Evolutionary conservation across 768 basidiomycete genomes (phyloP).

Genomic region (Tulasnella sp.): DNA sequence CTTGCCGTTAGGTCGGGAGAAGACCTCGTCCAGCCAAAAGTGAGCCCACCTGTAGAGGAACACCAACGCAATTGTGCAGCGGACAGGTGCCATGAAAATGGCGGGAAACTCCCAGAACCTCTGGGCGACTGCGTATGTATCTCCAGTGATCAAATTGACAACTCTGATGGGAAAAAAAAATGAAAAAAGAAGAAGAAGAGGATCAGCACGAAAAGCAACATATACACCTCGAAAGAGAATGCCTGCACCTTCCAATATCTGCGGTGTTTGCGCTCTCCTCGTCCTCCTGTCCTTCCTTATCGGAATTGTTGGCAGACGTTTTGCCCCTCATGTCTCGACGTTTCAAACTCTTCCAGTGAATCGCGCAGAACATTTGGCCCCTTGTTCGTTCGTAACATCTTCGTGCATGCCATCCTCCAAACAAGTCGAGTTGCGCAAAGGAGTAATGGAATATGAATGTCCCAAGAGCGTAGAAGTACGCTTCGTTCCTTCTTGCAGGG

Average conservation of each 20-base stretch:
- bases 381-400: slow-evolving; percentile 68
- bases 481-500: slow-evolving; percentile 41
- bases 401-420: slow-evolving; percentile 59
- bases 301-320: slow-evolving; percentile 33
- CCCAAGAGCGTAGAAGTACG: slow-evolving; percentile 57
- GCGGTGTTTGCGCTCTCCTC: slow-evolving; percentile 17
- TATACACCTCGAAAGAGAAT: not conserved
- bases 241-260: slow-evolving; percentile 26
- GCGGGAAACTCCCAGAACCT: slow-evolving; percentile 70
- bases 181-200: too few relatives aligned
- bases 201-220: slow-evolving; percentile 17
- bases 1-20: slow-evolving; percentile 45
- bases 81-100: slow-evolving; percentile 58
- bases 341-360: slow-evolving; percentile 66
- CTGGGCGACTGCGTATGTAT: slow-evolving; percentile 64
- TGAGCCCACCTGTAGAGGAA: slow-evolving; percentile 72
- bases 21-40: too few relatives aligned
- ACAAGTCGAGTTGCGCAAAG: slow-evolving; percentile 62
- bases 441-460: slow-evolving; percentile 61
- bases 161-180: too few relatives aligned
- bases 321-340: slow-evolving; percentile 55
- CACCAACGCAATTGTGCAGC: slow-evolving; percentile 59
- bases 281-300: slow-evolving; percentile 30
- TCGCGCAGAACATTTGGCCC: slow-evolving; percentile 63
- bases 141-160: slow-evolving; percentile 71